Base-by-base conservation (phyloP, 176 grass and related monocot species). In the Eleusine indica region DNA sequence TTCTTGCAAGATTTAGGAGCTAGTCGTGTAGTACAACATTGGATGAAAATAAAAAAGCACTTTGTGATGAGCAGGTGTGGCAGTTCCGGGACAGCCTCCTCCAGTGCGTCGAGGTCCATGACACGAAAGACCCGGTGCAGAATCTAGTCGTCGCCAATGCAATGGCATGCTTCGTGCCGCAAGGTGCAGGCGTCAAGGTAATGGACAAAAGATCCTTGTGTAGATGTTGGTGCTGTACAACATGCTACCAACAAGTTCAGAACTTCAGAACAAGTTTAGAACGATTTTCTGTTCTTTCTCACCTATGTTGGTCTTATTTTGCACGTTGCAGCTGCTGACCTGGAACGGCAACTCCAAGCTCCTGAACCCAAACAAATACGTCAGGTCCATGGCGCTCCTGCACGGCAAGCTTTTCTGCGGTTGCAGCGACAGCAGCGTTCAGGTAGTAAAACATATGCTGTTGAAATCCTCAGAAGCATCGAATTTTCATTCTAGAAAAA, bases 381-480 rank as follows among this genome's bases (percentile, higher is more conserved):
- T 89, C 35, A 53, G 80, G 44, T 94, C 89, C 78, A 84, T 91
- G 80, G 89, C 77, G 82, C 92, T 89, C 6, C 71, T 78, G n/a
- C 86, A 89, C 72, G 92, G 92, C 66, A 94, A 86, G 80, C 86
- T 94, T 11, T 94, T 84, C 84, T 91, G 83, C 70, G 86, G 92
- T 28, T 94, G 89, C 86, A 86, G 60, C 84, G 89, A 94, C 74
- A 68, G 77, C 54, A 91, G 92, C 82, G 79, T 94, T 17, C 92
- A 94, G 88, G 87, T 85, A 0, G 25, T 25, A 25, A 25, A 25
- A 68, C 6, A 44, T 44, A 43, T 43, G 41, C 2, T 43, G 41
- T 43, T 7, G 41, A 7, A 44, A 35, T 35, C 2, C 2, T 35
- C 32, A 35, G 32, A 35, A 35, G 32, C 32, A 35, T 25, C 25